Base-by-base conservation (phyloP, 441 rosid genomes). In the Viola pubescens region DNA sequence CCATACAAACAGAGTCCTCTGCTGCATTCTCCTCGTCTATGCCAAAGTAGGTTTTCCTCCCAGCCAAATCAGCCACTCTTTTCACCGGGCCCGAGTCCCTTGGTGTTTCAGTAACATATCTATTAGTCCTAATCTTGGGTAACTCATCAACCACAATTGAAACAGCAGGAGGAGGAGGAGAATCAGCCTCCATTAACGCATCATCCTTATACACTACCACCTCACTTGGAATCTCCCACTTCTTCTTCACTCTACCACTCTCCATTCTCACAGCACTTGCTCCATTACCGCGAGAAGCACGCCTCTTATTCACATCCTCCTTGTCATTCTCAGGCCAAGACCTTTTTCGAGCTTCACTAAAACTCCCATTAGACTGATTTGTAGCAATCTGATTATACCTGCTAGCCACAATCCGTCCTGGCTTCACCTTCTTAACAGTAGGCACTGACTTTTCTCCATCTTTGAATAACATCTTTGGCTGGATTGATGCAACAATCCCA, bases 21-120 rank as follows among this genome's bases (percentile, higher is more conserved):
- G 56, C 64, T 2, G 7, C 61, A 37, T 54, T 74, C 45, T 75
- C 81, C 48, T 67, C 79, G 41, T 65, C 76, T 13, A 37, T 47
- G 52, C 68, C 51, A 48, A 92, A 89, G 63, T 56, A 81, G 0
- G 86, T 71, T 65, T 82, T 84, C 77, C 64, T 87, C 52, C 84
- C 79, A 51, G 63, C 78, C 80, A 92, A 70, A 50, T 89, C 96
- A 0, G 89, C 81, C 66, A 84, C 92, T 68, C 98, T 78, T 68
- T 86, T 92, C 0, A 89, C 94, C 3, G 94, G 80, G 46, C 97
- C 96, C 2, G 97, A 92, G 60, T 87, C 96, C 59, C 97, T 77
- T n/a, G 96, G 97, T 39, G 90, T 92, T 47, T 81, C 89, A 4
- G 59, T 75, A 0, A 49, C 77, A 51, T 62, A 67, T 46, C 87